Evolutionary conservation across 306 rosid genomes (phyloP), one percentile per base, ranked within the genome.

Genomic region (Inga laurina): DNA sequence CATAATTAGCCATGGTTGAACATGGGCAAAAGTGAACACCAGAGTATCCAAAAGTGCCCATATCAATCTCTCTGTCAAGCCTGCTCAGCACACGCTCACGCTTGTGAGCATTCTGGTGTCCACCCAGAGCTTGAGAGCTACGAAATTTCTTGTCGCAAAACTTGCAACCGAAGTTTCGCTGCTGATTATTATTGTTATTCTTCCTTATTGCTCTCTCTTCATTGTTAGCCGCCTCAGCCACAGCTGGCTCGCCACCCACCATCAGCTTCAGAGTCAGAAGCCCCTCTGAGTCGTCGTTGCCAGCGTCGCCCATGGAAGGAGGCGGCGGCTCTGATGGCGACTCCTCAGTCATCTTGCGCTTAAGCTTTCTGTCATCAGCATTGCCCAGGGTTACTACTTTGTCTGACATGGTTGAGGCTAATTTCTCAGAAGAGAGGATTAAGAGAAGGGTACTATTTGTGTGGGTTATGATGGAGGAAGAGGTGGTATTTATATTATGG

Each of bases 91-190:
- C 84, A 14, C 97, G 79, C 74, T 91, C 95, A 0, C 90, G 84
- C 66, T 81, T 91, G 75, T 93, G 97, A 8, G 95, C 94, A 39
- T 93, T 93, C 37, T 93, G 97, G 85, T 93, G 97, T 39, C 97
- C 97, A 0, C 97, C 97, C 0, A 93, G 85, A 2, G 95, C 95
- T 65, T 93, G 97, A 2, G 93, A 86, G 46, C 76, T 91, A 37
- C 65, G 34, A 78, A 93, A 93, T 45, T 22, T 75, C 45, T 71
- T 80, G 9, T 3, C 4, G 22, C 87, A 84, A 5, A 3, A 84
- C 0, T 22, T 64, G 52, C 87, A 84, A 0, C 9, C 0, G 24
- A 27, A 70, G 2, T 2, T 1, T 1, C 18, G 48, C 48, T 45
- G 10, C 18, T 4, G 13, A 11, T 61, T 4, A 24, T 61, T 61